These are phyloP conservation scores for Boletus sp. DNA, from an alignment of 768 basidiomycete species.

Conservation along the genomic window DNA sequence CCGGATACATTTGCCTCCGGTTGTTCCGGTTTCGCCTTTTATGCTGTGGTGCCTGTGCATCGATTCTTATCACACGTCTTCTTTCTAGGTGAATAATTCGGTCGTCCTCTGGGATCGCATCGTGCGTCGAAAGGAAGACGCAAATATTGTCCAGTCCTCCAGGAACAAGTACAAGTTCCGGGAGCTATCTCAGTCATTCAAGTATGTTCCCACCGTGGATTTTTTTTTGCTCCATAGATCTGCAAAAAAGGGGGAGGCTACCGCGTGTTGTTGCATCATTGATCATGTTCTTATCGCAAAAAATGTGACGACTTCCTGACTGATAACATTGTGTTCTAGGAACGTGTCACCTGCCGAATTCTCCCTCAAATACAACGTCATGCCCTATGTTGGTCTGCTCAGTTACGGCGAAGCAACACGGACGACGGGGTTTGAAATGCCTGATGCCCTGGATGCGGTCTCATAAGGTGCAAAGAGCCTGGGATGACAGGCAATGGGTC, in stretches of 20 bases:
- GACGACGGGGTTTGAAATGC: constrained; percentile 38
- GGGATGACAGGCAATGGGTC: not conserved
- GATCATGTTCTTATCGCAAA: constrained; percentile 13
- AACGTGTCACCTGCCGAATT: constrained; percentile 65
- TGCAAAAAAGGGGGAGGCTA: constrained; percentile 5
- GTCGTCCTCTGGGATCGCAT: constrained; percentile 94
- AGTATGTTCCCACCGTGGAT: constrained; percentile 45
- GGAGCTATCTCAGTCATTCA: constrained; percentile 71
- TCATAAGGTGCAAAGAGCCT: constrained; percentile 14
- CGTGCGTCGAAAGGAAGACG: constrained; percentile 76
- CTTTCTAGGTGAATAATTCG: constrained; percentile 59
- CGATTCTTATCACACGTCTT: constrained; percentile 11
- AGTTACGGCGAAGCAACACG: constrained; percentile 72
- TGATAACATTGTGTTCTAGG: constrained; percentile 40
- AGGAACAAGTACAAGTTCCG: constrained; percentile 84
- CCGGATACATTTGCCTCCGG: constrained; percentile 5
- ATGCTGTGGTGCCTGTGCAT: constrained; percentile 11
- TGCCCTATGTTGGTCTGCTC: constrained; percentile 85
- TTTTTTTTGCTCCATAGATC: not conserved
- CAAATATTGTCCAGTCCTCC: constrained; percentile 48
- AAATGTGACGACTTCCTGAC: constrained; percentile 2
- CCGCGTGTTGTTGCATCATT: constrained; percentile 21
- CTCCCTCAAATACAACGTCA: constrained; percentile 81
- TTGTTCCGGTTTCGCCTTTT: constrained; percentile 20
- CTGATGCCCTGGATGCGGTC: constrained; percentile 32